These are phyloP conservation scores for Dalbergia oliveri DNA, from an alignment of 306 rosid genomes.

Conservation along the genomic window DNA sequence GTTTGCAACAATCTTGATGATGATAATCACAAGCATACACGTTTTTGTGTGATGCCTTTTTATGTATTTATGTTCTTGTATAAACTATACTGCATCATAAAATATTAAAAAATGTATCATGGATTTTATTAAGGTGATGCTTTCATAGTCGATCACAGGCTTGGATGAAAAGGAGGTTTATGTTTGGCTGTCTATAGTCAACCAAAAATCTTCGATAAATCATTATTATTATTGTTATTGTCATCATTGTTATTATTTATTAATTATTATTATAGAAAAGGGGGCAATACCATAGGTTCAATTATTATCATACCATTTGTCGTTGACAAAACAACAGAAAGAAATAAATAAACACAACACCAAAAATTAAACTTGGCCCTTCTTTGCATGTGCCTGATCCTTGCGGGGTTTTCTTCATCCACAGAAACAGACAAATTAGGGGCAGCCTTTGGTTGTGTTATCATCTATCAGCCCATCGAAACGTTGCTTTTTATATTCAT, in stretches of 20 bases:
- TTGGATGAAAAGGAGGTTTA: background rate
- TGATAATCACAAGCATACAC: background rate
- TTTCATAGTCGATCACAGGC: background rate
- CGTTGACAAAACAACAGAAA: background rate
- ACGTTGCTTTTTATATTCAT: background rate
- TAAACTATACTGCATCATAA: background rate
- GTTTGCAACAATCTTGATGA: conserved; percentile 16
- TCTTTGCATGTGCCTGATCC: background rate
- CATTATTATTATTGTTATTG: too few species aligned
- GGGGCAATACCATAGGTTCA: background rate
- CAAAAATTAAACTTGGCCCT: background rate
- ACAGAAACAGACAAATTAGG: background rate
- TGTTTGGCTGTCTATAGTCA: background rate
- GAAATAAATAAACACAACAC: background rate
- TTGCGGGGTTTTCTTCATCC: background rate
- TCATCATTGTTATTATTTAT: too few species aligned
- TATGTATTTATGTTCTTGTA: background rate
- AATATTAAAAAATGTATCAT: background rate
- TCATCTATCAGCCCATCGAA: background rate
- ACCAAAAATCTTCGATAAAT: background rate
- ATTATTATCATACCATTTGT: background rate
- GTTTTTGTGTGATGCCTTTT: background rate
- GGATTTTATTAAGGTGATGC: conserved; percentile 12
- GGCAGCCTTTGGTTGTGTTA: background rate
- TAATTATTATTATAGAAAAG: background rate